phyloP scores from a whole-genome alignment of 164 flowering plant genomes.

The Chimonanthus salicifolius region DNA sequence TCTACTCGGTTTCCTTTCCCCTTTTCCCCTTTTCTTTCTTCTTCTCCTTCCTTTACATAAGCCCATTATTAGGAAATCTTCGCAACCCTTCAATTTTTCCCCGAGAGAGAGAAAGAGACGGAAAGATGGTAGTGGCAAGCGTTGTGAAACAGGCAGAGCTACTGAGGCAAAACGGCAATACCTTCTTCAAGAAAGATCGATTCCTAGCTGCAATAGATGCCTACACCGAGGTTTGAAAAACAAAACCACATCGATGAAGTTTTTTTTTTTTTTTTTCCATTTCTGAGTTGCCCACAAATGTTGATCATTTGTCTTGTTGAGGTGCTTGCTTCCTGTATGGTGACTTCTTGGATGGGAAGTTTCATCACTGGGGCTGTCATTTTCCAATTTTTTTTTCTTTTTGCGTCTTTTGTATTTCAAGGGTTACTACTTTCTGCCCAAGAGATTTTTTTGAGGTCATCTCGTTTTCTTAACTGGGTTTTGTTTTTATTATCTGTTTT shows the following conservation, averaged over 20 bases:
- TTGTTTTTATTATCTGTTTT: not conserved
- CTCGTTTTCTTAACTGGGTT: not conserved
- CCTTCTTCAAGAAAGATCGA: constrained; percentile 49
- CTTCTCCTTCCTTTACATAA: not conserved
- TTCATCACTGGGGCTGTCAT: not conserved
- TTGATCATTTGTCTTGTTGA: not conserved
- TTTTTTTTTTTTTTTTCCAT: not conserved
- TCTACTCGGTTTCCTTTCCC: not conserved
- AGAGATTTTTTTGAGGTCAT: no score
- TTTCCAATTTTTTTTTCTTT: no score
- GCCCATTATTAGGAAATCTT: not conserved
- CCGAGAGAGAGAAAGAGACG: constrained; percentile 9
- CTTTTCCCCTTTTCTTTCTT: not conserved
- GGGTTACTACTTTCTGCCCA: no score
- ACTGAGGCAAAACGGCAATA: constrained; percentile 54
- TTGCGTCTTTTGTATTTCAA: no score
- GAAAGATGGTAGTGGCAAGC: constrained; percentile 17
- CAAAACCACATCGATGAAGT: not conserved
- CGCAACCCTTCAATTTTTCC: not conserved
- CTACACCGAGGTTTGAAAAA: constrained; percentile 60
- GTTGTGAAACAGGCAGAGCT: constrained; percentile 63
- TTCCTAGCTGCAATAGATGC: constrained; percentile 93
- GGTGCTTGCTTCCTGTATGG: not conserved
- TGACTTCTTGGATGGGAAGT: not conserved
- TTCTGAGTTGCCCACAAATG: not conserved